phyloP scores from a whole-genome alignment of 495 filamentous ascomycete species.

The Penicillium canariense region DNA sequence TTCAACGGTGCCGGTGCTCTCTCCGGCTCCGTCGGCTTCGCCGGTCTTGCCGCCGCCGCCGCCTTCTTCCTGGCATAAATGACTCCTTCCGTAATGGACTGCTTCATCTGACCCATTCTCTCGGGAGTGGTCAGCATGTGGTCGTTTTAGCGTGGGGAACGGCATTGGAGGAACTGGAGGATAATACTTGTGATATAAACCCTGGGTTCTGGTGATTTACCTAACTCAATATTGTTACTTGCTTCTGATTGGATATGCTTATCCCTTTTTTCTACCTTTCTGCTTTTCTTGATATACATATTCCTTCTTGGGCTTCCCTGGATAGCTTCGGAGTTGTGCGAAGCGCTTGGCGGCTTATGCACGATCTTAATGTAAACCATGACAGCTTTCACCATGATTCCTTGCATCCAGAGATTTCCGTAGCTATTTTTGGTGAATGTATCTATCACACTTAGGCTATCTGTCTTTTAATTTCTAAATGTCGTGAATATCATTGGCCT shows the following conservation, averaged over 20 bases:
- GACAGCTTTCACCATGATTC: constrained; percentile 36
- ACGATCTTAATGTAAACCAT: constrained; percentile 50
- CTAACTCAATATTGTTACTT: constrained; percentile 27
- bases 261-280: constrained; percentile 23
- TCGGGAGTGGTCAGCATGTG: constrained; percentile 1
- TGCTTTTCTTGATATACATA: constrained; percentile 31
- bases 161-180: constrained; percentile 10
- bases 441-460: constrained; percentile 19
- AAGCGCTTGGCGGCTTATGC: constrained; percentile 46
- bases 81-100: constrained; percentile 31
- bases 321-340: constrained; percentile 44
- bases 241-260: constrained; percentile 33
- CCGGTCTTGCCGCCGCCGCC: constrained; percentile 48
- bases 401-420: constrained; percentile 28
- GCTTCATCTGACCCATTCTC: constrained; percentile 8
- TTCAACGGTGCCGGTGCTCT: constrained; percentile 51
- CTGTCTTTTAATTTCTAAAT: constrained; percentile 20
- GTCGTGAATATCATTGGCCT: neutral
- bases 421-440: constrained; percentile 28
- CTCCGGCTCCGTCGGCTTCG: constrained; percentile 48
- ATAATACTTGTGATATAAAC: constrained; percentile 32
- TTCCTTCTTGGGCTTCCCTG: constrained; percentile 36
- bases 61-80: constrained; percentile 56
- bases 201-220: constrained; percentile 29
- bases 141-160: neutral